Conservation (phyloP, 257 asterid genomes). For the Nicotiana sylvestris region DNA sequence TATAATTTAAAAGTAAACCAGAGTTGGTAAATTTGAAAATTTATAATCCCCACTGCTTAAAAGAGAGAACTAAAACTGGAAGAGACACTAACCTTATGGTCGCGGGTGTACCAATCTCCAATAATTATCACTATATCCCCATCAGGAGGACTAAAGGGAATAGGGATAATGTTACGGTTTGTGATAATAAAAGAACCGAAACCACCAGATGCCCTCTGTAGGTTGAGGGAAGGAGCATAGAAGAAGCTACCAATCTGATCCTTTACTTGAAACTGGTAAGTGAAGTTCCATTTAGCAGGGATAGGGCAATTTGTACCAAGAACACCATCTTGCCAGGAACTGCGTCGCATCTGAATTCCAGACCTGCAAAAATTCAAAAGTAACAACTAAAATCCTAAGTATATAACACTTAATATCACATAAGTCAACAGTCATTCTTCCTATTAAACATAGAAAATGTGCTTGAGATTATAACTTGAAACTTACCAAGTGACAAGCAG, state of each 20-base stretch:
- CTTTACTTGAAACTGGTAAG: constrained; percentile 94
- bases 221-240: constrained; percentile 71
- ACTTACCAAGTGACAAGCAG: constrained; percentile 79
- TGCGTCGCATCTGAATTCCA: constrained; percentile 90
- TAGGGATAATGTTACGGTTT: constrained; percentile 54
- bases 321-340: constrained; percentile 96
- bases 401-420: background rate
- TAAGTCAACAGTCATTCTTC: background rate
- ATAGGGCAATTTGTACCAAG: constrained; percentile 94
- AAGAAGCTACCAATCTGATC: constrained; percentile 95
- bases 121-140: constrained; percentile 75
- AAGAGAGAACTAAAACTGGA: background rate
- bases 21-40: background rate
- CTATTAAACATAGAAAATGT: background rate
- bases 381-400: background rate
- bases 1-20: constrained; percentile 14
- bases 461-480: background rate
- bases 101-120: constrained; percentile 91
- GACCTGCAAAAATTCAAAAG: constrained; percentile 43
- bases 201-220: constrained; percentile 98
- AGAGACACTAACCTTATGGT: constrained; percentile 54
- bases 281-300: constrained; percentile 78
- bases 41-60: background rate
- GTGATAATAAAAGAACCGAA: constrained; percentile 67
- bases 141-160: constrained; percentile 75